phyloP scores from a whole-genome alignment of 2,329 filamentous ascomycete genomes.

The Epichloe bromicola region DNA sequence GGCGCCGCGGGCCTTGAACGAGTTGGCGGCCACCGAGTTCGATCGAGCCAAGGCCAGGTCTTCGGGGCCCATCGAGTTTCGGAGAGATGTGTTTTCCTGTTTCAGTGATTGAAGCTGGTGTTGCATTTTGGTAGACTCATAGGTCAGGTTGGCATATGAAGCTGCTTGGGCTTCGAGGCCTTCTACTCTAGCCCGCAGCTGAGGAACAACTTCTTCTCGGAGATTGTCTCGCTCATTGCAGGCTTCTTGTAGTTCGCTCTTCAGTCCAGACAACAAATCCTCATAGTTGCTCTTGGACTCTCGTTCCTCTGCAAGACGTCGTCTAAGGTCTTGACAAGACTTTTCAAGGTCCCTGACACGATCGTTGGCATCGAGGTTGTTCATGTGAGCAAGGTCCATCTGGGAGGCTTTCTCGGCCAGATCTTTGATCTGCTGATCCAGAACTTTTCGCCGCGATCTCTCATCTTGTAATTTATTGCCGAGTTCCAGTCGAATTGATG shows the following conservation, averaged over 20 bases:
- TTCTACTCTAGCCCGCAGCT: constrained; percentile 62
- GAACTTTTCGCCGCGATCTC: constrained; percentile 55
- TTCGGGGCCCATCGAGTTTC: constrained; percentile 21
- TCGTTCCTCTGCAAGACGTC: constrained; percentile 72
- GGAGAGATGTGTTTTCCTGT: constrained; percentile 49
- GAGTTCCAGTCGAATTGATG: constrained; percentile 71
- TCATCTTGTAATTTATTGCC: constrained; percentile 83
- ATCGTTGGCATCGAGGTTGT: constrained; percentile 40
- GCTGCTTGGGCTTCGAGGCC: constrained; percentile 63
- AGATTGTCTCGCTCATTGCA: constrained; percentile 86
- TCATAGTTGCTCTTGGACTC: constrained; percentile 88
- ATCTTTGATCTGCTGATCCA: constrained; percentile 74
- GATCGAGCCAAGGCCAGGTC: constrained; percentile 39
- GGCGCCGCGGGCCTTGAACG: constrained; percentile 25
- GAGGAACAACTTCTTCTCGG: constrained; percentile 74
- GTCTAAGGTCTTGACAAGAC: constrained; percentile 68
- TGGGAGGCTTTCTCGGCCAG: constrained; percentile 67
- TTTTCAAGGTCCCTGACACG: constrained; percentile 67
- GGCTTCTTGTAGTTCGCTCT: constrained; percentile 67
- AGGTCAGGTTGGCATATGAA: constrained; percentile 59
- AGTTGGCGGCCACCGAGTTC: constrained; percentile 51
- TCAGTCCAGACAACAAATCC: constrained; percentile 74
- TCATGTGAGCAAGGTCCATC: constrained; percentile 40
- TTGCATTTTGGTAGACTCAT: constrained; percentile 73
- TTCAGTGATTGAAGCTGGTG: constrained; percentile 68